phyloP scores from a whole-genome alignment of 345 rosid species.

The Stellera chamaejasme region DNA sequence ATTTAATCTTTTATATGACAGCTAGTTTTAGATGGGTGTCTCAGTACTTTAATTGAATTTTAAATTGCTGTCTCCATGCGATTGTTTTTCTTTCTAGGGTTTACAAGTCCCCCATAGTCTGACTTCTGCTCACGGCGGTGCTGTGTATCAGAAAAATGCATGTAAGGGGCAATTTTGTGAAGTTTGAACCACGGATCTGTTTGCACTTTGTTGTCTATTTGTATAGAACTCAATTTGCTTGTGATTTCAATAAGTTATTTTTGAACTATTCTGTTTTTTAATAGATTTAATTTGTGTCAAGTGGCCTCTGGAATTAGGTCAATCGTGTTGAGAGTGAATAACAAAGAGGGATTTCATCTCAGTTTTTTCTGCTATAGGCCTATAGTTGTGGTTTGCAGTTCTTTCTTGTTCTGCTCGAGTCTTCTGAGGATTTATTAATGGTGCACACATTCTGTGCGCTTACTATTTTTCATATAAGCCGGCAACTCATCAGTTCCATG shows the following conservation, averaged over 20 bases:
- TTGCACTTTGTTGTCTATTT: neutral
- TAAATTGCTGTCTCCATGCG: no score
- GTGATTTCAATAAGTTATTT: no score
- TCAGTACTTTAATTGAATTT: no score
- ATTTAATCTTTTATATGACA: no score
- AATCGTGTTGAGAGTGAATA: no score
- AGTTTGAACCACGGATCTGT: neutral
- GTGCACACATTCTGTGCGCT: slow-evolving; percentile 1
- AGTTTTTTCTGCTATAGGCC: neutral
- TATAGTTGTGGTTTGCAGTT: neutral
- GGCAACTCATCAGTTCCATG: neutral
- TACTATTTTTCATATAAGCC: neutral
- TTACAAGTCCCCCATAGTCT: no score
- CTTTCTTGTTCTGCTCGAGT: neutral
- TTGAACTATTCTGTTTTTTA: no score
- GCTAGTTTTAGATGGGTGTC: no score
- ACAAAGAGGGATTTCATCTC: neutral
- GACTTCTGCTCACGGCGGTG: no score
- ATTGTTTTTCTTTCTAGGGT: no score
- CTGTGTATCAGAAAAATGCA: no score
- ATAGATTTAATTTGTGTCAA: neutral
- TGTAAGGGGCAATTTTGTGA: neutral
- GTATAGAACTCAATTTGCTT: neutral
- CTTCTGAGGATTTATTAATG: neutral
- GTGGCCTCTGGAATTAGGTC: neutral